Evolutionary conservation across 2,329 filamentous ascomycete species (phyloP).

Genomic region (Penicillium sclerotigenum): DNA sequence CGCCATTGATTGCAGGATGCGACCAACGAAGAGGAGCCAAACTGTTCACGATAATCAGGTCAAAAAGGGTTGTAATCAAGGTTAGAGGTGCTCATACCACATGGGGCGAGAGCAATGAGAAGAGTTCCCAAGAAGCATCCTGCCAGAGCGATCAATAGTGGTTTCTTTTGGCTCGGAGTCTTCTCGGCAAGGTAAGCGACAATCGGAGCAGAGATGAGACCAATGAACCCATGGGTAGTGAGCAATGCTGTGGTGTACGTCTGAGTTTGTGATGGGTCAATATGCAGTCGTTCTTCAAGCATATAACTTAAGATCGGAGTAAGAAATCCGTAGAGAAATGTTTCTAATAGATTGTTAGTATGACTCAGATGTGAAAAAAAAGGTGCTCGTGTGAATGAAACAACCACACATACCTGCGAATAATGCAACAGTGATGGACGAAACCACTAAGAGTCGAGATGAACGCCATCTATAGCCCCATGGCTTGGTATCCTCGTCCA

Average conservation of each 20-base stretch:
- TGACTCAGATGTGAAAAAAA: background rate
- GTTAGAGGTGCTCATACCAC: conserved; percentile 11
- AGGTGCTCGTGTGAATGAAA: background rate
- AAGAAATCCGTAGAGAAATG: conserved; percentile 25
- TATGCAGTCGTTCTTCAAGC: conserved; percentile 18
- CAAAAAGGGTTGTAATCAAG: background rate
- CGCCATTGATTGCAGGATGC: conserved; percentile 30
- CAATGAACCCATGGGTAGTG: conserved; percentile 14
- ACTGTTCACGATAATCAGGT: conserved; percentile 13
- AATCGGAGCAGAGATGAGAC: conserved; percentile 14
- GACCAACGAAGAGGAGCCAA: conserved; percentile 25
- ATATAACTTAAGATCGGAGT: conserved; percentile 27
- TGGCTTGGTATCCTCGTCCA: conserved; percentile 3
- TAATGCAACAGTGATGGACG: conserved; percentile 9
- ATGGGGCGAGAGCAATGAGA: conserved; percentile 21
- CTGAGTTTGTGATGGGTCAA: conserved; percentile 19
- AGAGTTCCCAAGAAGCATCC: conserved; percentile 27
- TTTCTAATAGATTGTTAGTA: conserved; percentile 12
- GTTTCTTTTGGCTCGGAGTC: conserved; percentile 21
- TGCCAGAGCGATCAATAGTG: conserved; percentile 25
- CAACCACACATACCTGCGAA: conserved; percentile 9
- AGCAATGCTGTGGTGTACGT: conserved; percentile 16
- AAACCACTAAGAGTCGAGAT: conserved; percentile 4
- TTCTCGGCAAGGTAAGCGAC: conserved; percentile 25
- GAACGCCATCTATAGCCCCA: conserved; percentile 12